Base-by-base conservation (phyloP, 2,329 filamentous ascomycete species). In the Fusarium pseudonygamai region DNA sequence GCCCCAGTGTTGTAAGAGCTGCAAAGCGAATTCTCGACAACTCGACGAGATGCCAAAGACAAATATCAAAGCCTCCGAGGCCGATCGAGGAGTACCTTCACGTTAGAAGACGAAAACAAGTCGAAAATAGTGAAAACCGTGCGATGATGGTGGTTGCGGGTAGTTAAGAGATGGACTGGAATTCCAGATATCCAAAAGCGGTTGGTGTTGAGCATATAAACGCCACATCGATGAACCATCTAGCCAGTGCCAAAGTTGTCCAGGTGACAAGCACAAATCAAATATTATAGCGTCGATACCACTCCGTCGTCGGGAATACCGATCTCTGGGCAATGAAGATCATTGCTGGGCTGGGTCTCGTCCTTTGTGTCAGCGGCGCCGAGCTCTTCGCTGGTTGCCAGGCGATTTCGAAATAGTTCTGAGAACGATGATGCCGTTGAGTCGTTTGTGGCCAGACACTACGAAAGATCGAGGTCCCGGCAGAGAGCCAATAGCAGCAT, bases 191-290 rank as follows among this genome's bases (percentile, higher is more conserved):
- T 60, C 73, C 64, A 60, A 74, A 75, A 65, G 58, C 71, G 73
- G 73, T 75, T 76, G 73, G 63, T 72, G 71, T 76, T 74, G 73
- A 74, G 73, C 47, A 67, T 74, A 69, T 69, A 42, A 65, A 53
- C 72, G 72, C 72, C 72, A 74, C 72, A 58, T 62, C 32, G 18
- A 63, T 42, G 45, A 72, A 57, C 53, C 47, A 67, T 63, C 57
- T 53, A 52, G 60, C 56, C 60, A 72, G 60, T 60, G n/a, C 49
- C 60, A 72, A 74, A 72, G 72, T 74, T 63, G 72, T 72, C 72
- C 68, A 74, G 72, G 72, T 74, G 72, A 74, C 52, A 58, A 72
- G 42, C 37, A 69, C 60, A 72, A 75, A 50, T 55, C 69, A 59
- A 65, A 72, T 56, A 66, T 57, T 60, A 43, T 60, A 72, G 50